Conservation (phyloP, 129 eudicot genomes). For the Erigeron canadensis region DNA sequence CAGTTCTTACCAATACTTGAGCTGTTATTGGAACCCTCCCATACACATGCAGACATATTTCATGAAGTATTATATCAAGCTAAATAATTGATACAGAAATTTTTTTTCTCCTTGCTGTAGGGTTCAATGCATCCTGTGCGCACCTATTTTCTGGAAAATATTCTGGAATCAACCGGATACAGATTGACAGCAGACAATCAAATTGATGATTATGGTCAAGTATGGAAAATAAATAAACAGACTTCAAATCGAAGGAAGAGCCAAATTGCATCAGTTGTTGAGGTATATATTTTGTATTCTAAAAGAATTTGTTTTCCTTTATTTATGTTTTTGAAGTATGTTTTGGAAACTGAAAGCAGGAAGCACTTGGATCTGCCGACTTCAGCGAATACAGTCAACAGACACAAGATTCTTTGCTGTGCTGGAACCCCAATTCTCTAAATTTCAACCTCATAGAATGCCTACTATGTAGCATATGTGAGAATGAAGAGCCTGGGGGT, state of each 20-base stretch:
- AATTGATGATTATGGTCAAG: slow-evolving; percentile 79
- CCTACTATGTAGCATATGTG: slow-evolving; percentile 69
- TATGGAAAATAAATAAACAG: slow-evolving; percentile 78
- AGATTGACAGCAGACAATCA: slow-evolving; percentile 70
- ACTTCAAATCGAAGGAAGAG: slow-evolving; percentile 73
- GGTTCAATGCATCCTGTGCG: slow-evolving; percentile 78
- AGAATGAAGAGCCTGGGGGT: slow-evolving; percentile 63
- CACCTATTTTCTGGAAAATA: slow-evolving; percentile 67
- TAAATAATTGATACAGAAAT: too few species aligned
- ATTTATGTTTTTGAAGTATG: slow-evolving; percentile 12
- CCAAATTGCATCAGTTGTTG: slow-evolving; percentile 74
- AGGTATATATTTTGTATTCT: slow-evolving; percentile 42
- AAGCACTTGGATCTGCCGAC: slow-evolving; percentile 69
- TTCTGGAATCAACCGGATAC: slow-evolving; percentile 75
- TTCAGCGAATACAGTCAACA: slow-evolving; percentile 54
- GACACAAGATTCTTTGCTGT: slow-evolving; percentile 69
- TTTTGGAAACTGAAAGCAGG: slow-evolving; percentile 43
- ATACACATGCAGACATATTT: too few species aligned
- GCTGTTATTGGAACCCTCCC: too few species aligned
- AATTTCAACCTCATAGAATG: slow-evolving; percentile 77
- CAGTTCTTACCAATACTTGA: too few species aligned
- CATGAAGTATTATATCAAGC: neutral
- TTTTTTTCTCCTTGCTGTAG: slow-evolving; percentile 32
- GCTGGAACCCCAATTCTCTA: slow-evolving; percentile 90
- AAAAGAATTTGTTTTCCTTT: neutral